Evolutionary conservation across 2,329 filamentous ascomycete species (phyloP), one percentile per base, ranked within the genome.

Genomic region (Diaporthe ilicicola): DNA sequence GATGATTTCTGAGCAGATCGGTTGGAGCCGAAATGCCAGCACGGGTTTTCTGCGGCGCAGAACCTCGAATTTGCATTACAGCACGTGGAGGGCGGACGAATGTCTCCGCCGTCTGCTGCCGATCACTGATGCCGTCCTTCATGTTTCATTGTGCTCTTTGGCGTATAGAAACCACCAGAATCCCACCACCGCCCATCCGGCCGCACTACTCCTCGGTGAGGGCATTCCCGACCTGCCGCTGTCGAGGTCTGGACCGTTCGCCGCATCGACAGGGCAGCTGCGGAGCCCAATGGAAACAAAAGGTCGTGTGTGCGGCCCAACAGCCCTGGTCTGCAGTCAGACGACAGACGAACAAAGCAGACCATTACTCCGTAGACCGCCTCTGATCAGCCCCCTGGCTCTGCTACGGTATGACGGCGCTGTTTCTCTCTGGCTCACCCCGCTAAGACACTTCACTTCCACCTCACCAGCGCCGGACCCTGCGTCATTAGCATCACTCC

Each of bases 401-500:
- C 56, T 32, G n/a, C n/a, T n/a, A n/a, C n/a, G n/a, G n/a, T 4
- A 62, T 62, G 56, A 62, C 42, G 56, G 34, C 54, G 27, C 12
- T 27, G 56, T 46, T 27, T 22, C 9, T 39, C 42, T 48, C 8
- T 32, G 6, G 6, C 27, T 12, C 42, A 4, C 2, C 42, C 42
- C 42, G 39, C 39, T 34, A 34, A 27, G 37, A 46, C 15, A 32
- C 22, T 24, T 39, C 27, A 61, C 56, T 37, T 46, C 56, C 6
- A 46, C 17, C 39, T 62, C 27, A 34, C 39, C n/a, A n/a, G 2
- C 6, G 12, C 5, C 27, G 27, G 56, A 62, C 56, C 56, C 56
- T 62, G 56, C 56, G 56, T 62, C 56, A 62, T 62, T 62, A 62
- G 56, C 22, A 62, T 46, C 10, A 7, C 3, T 9, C 32, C 32